These are phyloP conservation scores for Sporobolomyces pararoseus DNA, from an alignment of 768 basidiomycete species.

Conservation along the genomic window DNA sequence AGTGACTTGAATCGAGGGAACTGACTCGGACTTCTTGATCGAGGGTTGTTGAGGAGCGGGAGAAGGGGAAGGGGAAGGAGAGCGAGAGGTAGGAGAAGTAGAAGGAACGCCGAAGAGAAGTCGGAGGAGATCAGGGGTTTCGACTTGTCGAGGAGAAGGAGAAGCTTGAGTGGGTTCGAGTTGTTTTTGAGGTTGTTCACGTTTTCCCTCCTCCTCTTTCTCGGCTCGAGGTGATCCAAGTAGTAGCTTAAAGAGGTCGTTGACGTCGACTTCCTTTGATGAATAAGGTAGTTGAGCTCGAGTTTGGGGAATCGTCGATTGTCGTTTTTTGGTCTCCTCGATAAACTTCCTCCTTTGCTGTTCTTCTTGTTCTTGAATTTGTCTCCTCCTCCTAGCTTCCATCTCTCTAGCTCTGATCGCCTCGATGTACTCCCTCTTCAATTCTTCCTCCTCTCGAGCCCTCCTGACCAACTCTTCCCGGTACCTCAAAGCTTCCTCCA, in stretches of 20 bases:
- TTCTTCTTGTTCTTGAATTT: background rate
- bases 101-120: background rate
- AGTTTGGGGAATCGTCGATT: background rate
- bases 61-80: background rate
- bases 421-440: background rate
- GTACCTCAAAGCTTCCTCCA: background rate
- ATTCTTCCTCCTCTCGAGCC: background rate
- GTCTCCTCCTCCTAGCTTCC: background rate
- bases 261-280: background rate
- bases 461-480: slow-evolving; percentile 5
- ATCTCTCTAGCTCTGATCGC: background rate
- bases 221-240: background rate
- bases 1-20: too few relatives aligned
- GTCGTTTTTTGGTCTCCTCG: background rate
- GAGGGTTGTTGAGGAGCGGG: background rate
- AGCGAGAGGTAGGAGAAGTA: background rate
- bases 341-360: background rate
- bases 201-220: background rate
- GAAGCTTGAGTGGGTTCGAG: background rate
- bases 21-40: too few relatives aligned
- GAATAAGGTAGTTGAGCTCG: background rate
- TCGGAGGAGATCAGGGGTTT: background rate
- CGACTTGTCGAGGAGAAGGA: background rate
- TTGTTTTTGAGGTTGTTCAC: background rate
- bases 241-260: background rate